Evolutionary conservation across 495 filamentous ascomycete genomes (phyloP), one percentile per base, ranked within the genome.

Genomic region (Penicillium psychrofluorescens): DNA sequence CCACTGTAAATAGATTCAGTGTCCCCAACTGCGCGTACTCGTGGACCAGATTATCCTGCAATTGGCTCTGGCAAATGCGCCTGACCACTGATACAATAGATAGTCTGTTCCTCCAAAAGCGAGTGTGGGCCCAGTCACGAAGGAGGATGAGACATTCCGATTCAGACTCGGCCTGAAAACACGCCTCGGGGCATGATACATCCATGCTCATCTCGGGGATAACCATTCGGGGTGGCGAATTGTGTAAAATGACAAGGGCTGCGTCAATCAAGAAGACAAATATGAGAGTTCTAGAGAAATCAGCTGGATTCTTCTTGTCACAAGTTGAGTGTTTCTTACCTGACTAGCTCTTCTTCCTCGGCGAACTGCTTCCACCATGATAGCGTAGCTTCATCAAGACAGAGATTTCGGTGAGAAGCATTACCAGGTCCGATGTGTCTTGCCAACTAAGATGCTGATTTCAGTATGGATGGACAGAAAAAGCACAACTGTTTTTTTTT

Each of bases 251-350:
- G 1, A 49, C 51, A 8, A 55, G 46, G 6, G 56, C 56, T 9
- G 49, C 43, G 32, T 59, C 56, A 15, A 59, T 50, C 7, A 55
- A 39, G 30, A 59, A 59, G 11, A 59, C 46, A 22, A 51, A 59
- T n/a, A 28, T 59, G 4, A 59, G 41, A 11, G 56, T 49, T 11
- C 56, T 55, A 22, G 22, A 22, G 22, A 2, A 22, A 22, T 22
- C 2, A 22, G 22, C 22, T 0, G 39, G 3, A 27, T 16, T 7
- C 38, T 15, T 41, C 32, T 3, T 3, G 22, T 22, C 22, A 6
- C 2, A 22, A 37, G 14, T 14, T n/a, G 12, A 31, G 29, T 29
- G 11, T n/a, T 9, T 31, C 32, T 14, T 12, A 58, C 55, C 55
- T 37, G 12, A 54, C 50, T 1, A 54, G 14, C 11, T 54, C 55